Evolutionary conservation across 2,329 filamentous ascomycete species (phyloP).

Genomic region (Neofusicoccum sp.): DNA sequence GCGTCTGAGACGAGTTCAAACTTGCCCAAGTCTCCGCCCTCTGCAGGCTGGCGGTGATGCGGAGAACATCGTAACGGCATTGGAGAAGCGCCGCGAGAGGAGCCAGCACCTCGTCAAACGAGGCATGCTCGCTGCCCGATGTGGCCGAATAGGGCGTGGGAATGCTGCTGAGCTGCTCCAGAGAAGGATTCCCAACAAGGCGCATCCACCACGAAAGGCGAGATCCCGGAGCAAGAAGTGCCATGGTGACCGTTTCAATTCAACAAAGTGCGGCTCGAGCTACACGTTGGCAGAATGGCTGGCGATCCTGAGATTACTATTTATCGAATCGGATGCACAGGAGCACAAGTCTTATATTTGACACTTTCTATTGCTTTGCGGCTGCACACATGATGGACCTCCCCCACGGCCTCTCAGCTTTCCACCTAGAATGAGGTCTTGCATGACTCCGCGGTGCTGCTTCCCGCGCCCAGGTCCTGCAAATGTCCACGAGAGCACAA

Average conservation of each 20-base stretch:
- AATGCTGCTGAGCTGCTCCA: neutral
- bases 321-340: neutral
- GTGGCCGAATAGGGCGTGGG: neutral
- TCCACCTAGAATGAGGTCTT: neutral
- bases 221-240: neutral
- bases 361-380: neutral
- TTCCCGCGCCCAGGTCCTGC: slow-evolving; percentile 5
- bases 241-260: neutral
- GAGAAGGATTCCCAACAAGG: neutral
- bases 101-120: neutral
- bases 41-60: neutral
- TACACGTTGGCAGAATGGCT: too few relatives aligned
- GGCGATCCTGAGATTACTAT: neutral
- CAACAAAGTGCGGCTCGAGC: too few relatives aligned
- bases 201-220: neutral
- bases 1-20: slow-evolving; percentile 1
- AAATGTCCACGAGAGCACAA: slow-evolving; percentile 6
- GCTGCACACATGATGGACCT: neutral
- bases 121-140: neutral
- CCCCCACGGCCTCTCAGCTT: neutral
- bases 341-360: neutral
- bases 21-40: neutral
- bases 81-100: slow-evolving; percentile 1
- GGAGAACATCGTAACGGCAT: neutral
- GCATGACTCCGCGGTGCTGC: slow-evolving; percentile 2